Evolutionary conservation across 148 eudicot genomes (phyloP).

Genomic region (Rhododendron vialii): DNA sequence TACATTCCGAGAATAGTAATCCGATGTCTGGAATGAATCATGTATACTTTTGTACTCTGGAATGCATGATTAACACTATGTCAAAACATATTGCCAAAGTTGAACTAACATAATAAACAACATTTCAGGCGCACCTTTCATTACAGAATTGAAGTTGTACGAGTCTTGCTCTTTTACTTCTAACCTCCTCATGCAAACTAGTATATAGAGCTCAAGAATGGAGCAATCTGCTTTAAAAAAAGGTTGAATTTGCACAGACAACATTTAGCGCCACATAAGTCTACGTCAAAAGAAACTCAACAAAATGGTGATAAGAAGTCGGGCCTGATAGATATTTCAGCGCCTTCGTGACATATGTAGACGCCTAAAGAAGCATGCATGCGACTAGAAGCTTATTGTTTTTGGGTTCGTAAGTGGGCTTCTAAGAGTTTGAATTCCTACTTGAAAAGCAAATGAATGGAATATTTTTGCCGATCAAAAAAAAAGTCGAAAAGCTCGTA

Average conservation of each 20-base stretch:
- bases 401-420: background rate
- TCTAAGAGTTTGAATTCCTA: background rate
- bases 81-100: background rate
- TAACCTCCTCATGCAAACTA: conserved; percentile 89
- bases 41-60: conserved; percentile 83
- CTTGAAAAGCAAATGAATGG: background rate
- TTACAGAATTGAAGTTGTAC: conserved; percentile 76
- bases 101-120: background rate
- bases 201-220: conserved; percentile 64
- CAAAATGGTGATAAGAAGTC: background rate
- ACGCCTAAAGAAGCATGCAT: background rate
- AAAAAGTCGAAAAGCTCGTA: background rate
- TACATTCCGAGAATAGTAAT: conserved; percentile 62
- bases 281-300: background rate
- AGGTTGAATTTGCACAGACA: background rate
- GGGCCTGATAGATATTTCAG: conserved; percentile 15
- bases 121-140: conserved; percentile 59
- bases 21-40: conserved; percentile 72
- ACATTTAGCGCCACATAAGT: background rate
- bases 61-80: conserved; percentile 8
- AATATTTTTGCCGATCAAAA: background rate
- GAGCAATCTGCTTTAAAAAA: conserved; percentile 44
- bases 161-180: conserved; percentile 76
- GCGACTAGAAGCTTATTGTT: background rate
- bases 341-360: background rate